Conservation (phyloP, 2,329 filamentous ascomycete genomes). For the Fusarium austroafricanum region DNA sequence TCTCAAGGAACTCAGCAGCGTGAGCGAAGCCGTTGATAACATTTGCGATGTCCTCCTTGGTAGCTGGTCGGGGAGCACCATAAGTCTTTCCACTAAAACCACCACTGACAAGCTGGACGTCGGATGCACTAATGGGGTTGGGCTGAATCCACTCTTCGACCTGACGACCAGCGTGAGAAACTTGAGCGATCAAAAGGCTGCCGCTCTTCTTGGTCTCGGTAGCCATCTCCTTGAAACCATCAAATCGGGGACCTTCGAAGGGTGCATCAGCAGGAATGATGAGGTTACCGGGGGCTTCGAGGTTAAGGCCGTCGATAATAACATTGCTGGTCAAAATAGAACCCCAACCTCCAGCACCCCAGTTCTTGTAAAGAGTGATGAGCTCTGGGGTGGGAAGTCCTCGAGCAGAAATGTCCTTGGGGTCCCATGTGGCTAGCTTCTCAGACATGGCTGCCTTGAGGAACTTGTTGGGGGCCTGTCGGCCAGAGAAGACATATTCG, state of each 20-base stretch:
- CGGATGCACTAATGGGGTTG: slow-evolving; percentile 60
- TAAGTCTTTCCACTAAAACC: slow-evolving; percentile 59
- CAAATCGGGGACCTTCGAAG: slow-evolving; percentile 27
- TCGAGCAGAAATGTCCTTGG: slow-evolving; percentile 27
- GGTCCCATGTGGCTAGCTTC: slow-evolving; percentile 29
- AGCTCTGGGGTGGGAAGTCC: slow-evolving; percentile 30
- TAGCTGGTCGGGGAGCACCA: slow-evolving; percentile 48
- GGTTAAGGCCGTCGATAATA: slow-evolving; percentile 25
- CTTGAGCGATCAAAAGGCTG: slow-evolving; percentile 23
- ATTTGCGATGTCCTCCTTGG: slow-evolving; percentile 27
- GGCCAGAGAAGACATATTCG: slow-evolving; percentile 25
- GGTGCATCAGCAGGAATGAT: slow-evolving; percentile 10
- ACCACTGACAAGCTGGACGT: slow-evolving; percentile 64
- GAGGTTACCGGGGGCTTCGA: slow-evolving; percentile 28
- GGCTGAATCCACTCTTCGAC: slow-evolving; percentile 34
- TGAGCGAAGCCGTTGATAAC: slow-evolving; percentile 48
- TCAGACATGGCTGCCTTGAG: slow-evolving; percentile 38
- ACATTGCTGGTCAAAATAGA: slow-evolving; percentile 30
- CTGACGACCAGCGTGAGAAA: slow-evolving; percentile 32
- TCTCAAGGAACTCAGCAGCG: slow-evolving; percentile 55
- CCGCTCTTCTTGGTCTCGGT: slow-evolving; percentile 17
- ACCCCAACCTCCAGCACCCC: slow-evolving; percentile 31
- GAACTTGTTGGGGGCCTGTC: slow-evolving; percentile 27
- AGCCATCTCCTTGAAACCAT: slow-evolving; percentile 29
- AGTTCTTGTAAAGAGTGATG: slow-evolving; percentile 27